Evolutionary conservation across 1,139 yeast genomes (phyloP), one percentile per base, ranked within the genome.

Genomic region (Taphrina populina): DNA sequence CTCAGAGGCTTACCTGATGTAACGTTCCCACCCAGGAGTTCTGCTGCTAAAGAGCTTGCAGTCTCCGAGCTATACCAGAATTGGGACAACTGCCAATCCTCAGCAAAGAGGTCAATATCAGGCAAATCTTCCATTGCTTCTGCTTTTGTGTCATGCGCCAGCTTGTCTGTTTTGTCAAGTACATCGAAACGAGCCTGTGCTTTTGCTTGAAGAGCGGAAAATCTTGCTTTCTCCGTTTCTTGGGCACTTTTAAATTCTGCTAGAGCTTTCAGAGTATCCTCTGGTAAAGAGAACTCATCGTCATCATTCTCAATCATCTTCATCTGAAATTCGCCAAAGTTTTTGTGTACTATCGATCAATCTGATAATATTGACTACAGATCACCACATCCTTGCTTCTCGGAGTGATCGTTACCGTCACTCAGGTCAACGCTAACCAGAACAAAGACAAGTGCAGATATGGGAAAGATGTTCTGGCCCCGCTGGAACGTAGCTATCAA

Each of bases 11-110:
- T 8, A 7, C 27, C 33, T 23, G 43, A 17, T 5, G 13, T 24
- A n/a, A n/a, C n/a, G 24, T n/a, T 29, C 10, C 88, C 94, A 40
- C 81, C 85, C 19, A 87, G 69, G 35, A 88, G 71, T 15, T 86
- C 94, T 59, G 76, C 78, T 0, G 86, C 94, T 21, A 87, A 69
- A 0, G 70, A 67, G 44, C 75, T 76, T 0, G 96, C 88, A 0
- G 96, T 88, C 3, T 73, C 72, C 60, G 87, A 90, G 52, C 76
- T 70, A 65, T 85, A 69, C 95, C 95, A 87, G 70, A 88, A 88
- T 68, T 88, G 96, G 0, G 95, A 86, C 37, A 88, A 74, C 64
- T 86, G 94, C 96, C 96, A 88, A 70, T 88, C 95, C 69, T 88
- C 96, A 66, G 84, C 77, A 69, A 88, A 88, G 32, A 78, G 73